These are phyloP conservation scores for Cylindrotheca fusiformis DNA, from an alignment of 108 stramenopile species.

Conservation along the genomic window DNA sequence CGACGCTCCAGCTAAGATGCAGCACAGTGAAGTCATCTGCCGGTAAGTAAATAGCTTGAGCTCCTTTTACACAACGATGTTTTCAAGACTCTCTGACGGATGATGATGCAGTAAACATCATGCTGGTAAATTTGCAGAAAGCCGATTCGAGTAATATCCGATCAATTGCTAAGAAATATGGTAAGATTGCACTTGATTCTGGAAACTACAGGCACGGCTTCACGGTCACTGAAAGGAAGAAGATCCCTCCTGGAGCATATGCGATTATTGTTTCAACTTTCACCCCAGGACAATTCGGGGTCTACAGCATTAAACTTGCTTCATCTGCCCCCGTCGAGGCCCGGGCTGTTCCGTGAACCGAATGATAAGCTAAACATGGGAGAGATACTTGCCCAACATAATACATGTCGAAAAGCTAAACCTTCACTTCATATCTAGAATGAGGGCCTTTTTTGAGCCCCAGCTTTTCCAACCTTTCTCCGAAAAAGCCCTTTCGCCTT, in stretches of 20 bases:
- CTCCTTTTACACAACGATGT: neutral
- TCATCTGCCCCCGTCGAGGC: constrained; percentile 2
- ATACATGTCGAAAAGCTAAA: too few relatives aligned
- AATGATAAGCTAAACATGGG: too few relatives aligned
- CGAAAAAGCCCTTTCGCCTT: constrained; percentile 43
- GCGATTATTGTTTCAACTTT: constrained; percentile 51
- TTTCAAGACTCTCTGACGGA: neutral
- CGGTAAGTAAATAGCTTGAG: constrained; percentile 11
- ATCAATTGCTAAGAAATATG: constrained; percentile 9
- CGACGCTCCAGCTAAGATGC: constrained; percentile 52
- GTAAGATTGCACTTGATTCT: constrained; percentile 47
- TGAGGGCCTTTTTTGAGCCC: neutral
- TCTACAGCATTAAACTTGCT: constrained; percentile 6
- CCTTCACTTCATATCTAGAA: neutral
- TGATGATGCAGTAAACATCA: constrained; percentile 39
- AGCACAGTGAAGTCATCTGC: constrained; percentile 42
- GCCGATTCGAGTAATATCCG: constrained; percentile 5
- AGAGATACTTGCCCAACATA: too few relatives aligned
- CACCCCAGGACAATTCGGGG: constrained; percentile 39
- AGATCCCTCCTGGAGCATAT: constrained; percentile 50
- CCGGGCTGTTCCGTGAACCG: too few relatives aligned
- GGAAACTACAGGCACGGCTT: constrained; percentile 72
- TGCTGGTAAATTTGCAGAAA: constrained; percentile 37
- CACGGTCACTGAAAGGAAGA: constrained; percentile 36
- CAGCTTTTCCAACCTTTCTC: constrained; percentile 10